Evolutionary conservation across 768 basidiomycete genomes (phyloP), one percentile per base, ranked within the genome.

Genomic region (Calocybe gangraenosa): DNA sequence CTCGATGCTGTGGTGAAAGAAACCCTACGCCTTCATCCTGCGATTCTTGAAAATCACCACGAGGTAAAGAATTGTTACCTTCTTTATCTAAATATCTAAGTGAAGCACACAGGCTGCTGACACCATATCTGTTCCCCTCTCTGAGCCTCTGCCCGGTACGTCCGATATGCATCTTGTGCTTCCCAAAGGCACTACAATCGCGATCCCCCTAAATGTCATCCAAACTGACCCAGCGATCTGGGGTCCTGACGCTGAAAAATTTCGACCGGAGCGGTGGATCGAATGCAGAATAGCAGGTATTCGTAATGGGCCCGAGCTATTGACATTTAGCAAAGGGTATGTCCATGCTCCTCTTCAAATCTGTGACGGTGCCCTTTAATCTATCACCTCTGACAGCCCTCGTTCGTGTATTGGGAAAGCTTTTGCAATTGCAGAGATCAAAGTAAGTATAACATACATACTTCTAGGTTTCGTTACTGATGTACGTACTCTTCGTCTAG

Each of bases 1-100:
- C 67, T 87, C 14, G 77, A 85, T 41, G 78, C 81, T 1, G 74
- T 81, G 7, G 46, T 85, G 36, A 75, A 76, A 53, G 82, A 84
- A 59, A 76, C 76, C 2, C 62, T 85, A 14, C 75, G 83, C 21
- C 57, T 84, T 37, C 79, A 83, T 53, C 75, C 82, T 14, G 71
- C 81, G 1, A 72, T 85, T 25, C 55, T 79, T 21, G 82, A 84
- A 58, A 82, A 84, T 51, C 78, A 83, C 53, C 81, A 85, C 45
- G 76, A 80, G 64, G 79, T 74, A 31, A 40, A n/a, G 34, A 18
- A 5, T 35, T 35, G 34, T 7, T n/a, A 35, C 51, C 55, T 30
- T 21, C 20, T 35, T 15, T 9, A 23, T 32, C 15, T 32, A 38
- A 8, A 14, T 36, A 5, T 35, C 17, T 15, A 42, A 23, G 21